Base-by-base conservation (phyloP, 2,329 filamentous ascomycete genomes). In the Parasarocladium wereldwijsianum region DNA sequence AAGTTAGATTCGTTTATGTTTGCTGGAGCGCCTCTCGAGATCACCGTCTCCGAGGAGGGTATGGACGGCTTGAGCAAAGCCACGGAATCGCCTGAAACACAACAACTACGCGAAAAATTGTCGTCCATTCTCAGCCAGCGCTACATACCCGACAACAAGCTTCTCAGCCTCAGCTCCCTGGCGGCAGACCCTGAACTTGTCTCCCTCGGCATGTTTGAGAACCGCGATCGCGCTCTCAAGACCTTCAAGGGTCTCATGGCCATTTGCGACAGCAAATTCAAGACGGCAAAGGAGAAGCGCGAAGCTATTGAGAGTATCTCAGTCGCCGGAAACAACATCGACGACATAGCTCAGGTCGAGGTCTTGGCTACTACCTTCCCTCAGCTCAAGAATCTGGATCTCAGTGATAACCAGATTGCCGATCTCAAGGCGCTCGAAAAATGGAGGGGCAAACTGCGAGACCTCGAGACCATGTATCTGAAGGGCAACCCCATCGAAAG, bases 221-320 rank as follows among this genome's bases (percentile, higher is more conserved):
- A 61, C 35, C 70, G 67, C 34, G 72, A 76, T 4, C 76, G 75
- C 2, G 74, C 80, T 26, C 70, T 79, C 38, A 98, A 94, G 51
- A 81, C 93, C 37, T 94, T 96, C 56, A 82, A 81, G 31, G 87
- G 82, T 2, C 64, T 96, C 37, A 93, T 96, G 81, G 74, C 72
- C 35, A 75, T 94, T 26, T 85, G 82, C 49, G 76, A 92, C 31
- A 60, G 71, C 36, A 67, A 78, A 12, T 93, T 93, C 58, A 75
- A 77, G 40, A 76, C 68, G 3, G 48, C 67, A 9, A 63, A 76
- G 36, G 75, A 78, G 29, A 86, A 86, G 50, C 69, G 74, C 29
- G 76, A 85, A 26, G 77, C 78, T 4, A 77, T 98, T 28, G 62
- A 77, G 38, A 87, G 83, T 45, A 76, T 96, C 43, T 82, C 77